Base-by-base conservation (phyloP, 495 filamentous ascomycete species). In the Penicillium simplicissimum region DNA sequence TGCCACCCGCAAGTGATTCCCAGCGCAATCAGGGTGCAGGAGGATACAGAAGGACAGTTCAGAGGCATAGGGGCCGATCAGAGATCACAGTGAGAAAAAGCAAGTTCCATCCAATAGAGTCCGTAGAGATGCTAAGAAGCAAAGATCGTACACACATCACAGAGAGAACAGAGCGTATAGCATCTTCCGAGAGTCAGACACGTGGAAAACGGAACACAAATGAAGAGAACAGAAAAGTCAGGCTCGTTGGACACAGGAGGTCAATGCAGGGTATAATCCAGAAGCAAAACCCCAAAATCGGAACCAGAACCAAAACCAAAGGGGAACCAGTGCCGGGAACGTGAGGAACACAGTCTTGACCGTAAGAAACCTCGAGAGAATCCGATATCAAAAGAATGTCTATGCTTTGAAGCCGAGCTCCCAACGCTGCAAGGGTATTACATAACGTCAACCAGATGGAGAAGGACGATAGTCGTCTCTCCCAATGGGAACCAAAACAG, bases 111-210 rank as follows among this genome's bases (percentile, higher is more conserved):
- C 55, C 54, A 58, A 65, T 67, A 62, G 61, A 65, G 60, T 57
- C 62, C 61, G 58, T 68, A 40, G 36, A 64, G 57, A 71, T 65
- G 67, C 67, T 67, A 65, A 54, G 47, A 56, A 65, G 62, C 56
- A 56, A 67, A 58, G 69, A 71, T 71, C 69, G 64, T 71, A 71
- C 67, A 71, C 66, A 71, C 62, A 71, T 71, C 63, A 69, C 45
- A 71, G 55, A 56, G 55, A 35, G 54, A 31, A 14, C n/a, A 43
- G 21, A 17, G 15, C n/a, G 14, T 25, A 3, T 34, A 52, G 65
- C 63, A 67, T 71, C 67, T 63, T 71, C 61, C 58, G 63, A 69
- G 63, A 71, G 23, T 25, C 19, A 8, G 11, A 49, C 21, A 49
- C 45, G 28, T 31, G 28, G 6, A 4, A 31, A n/a, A n/a, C n/a